Evolutionary conservation across 352 stramenopile species (phyloP).

Genomic region (Globisporangium uncinulatum): DNA sequence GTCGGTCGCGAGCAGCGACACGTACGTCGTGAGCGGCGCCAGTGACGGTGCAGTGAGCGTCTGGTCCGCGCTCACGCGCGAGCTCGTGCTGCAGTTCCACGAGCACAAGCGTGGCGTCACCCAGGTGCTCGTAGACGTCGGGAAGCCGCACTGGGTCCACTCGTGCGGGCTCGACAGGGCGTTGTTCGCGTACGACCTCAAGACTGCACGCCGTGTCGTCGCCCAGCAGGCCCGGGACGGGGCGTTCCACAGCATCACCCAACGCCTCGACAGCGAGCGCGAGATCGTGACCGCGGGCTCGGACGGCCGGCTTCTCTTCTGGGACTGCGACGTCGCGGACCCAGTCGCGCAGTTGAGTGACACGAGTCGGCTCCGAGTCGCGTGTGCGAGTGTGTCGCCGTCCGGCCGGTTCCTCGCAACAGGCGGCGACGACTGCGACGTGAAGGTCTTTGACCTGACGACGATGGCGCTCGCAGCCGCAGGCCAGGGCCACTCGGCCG

Average conservation of each 20-base stretch:
- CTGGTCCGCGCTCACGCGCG: conserved; percentile 78
- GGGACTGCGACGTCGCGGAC: conserved; percentile 88
- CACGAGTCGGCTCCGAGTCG: conserved; percentile 31
- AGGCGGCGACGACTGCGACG: conserved; percentile 69
- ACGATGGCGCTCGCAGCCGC: conserved; percentile 40
- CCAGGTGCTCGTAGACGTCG: conserved; percentile 74
- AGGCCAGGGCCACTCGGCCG: conserved; percentile 60
- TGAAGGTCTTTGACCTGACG: conserved; percentile 76
- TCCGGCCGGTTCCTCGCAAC: conserved; percentile 77
- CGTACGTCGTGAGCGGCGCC: conserved; percentile 79
- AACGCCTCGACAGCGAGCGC: conserved; percentile 86
- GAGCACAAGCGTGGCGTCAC: conserved; percentile 85
- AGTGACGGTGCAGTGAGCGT: conserved; percentile 86
- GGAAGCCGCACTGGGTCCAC: conserved; percentile 79
- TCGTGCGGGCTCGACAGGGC: conserved; percentile 81
- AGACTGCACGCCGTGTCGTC: conserved; percentile 75
- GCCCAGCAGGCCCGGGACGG: conserved; percentile 75
- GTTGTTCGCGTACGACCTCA: conserved; percentile 91
- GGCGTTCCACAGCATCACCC: conserved; percentile 75
- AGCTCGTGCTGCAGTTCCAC: conserved; percentile 89
- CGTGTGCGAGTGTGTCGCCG: conserved; percentile 44
- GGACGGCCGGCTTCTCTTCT: conserved; percentile 81
- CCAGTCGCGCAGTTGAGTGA: conserved; percentile 58
- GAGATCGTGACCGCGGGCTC: conserved; percentile 87
- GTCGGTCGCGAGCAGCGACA: conserved; percentile 44